phyloP scores from a whole-genome alignment of 1,139 yeast genomes.

The Yamadazyma kanchanaburiensis region DNA sequence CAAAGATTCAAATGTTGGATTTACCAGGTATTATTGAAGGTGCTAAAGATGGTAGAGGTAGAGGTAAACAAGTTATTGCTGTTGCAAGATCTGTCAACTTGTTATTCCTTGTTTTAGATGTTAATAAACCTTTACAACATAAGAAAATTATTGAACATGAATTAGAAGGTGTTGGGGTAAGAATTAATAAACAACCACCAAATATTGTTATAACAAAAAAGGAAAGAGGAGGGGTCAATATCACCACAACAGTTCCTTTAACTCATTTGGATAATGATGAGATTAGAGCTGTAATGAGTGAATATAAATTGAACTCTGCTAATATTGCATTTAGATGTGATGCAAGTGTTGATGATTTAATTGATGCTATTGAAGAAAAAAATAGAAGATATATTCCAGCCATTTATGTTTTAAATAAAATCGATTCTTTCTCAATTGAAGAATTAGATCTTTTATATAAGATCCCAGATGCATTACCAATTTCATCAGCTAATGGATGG shows the following conservation, averaged over 20 bases:
- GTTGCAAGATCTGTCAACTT: conserved; percentile 95
- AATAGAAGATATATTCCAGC: conserved; percentile 94
- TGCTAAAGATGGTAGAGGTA: conserved; percentile 98
- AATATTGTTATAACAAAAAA: conserved; percentile 87
- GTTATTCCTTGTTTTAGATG: conserved; percentile 90
- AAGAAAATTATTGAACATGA: conserved; percentile 92
- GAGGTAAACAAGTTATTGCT: conserved; percentile 98
- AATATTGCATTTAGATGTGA: conserved; percentile 95
- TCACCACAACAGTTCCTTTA: conserved; percentile 88
- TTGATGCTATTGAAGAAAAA: conserved; percentile 89
- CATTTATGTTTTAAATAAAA: conserved; percentile 87
- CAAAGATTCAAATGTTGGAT: conserved; percentile 96
- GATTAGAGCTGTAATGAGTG: conserved; percentile 92
- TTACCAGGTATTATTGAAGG: conserved; percentile 99
- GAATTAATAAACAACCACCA: conserved; percentile 89
- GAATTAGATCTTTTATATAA: conserved; percentile 86
- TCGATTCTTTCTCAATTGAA: conserved; percentile 90
- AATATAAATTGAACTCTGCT: conserved; percentile 94
- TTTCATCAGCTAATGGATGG: conserved; percentile 95
- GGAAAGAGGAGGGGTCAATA: conserved; percentile 92
- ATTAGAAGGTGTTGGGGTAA: conserved; percentile 94
- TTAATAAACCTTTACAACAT: conserved; percentile 91
- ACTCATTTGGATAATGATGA: conserved; percentile 91
- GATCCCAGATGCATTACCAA: conserved; percentile 96
- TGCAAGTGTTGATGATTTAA: conserved; percentile 93